Evolutionary conservation across 768 basidiomycete genomes (phyloP).

Genomic region (Tulasnella calospora): DNA sequence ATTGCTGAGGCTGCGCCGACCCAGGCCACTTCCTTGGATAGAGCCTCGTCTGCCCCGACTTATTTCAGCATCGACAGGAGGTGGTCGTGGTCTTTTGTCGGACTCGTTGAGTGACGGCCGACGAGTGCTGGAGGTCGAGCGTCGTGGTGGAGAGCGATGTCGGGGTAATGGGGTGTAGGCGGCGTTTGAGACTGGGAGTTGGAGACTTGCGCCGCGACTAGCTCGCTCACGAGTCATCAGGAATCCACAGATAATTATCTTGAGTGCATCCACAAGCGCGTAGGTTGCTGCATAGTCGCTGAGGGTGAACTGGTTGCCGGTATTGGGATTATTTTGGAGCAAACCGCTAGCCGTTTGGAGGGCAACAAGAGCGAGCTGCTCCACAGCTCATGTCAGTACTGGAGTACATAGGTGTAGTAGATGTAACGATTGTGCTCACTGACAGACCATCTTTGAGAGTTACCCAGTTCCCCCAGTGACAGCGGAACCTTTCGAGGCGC

Average conservation of each 20-base stretch:
- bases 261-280: neutral
- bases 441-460: conserved; percentile 5
- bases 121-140: neutral
- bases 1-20: neutral
- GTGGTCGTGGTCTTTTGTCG: neutral
- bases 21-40: neutral
- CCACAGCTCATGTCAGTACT: neutral
- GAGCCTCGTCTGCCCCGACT: neutral
- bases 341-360: neutral
- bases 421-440: neutral
- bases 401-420: neutral
- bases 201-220: neutral
- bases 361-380: neutral
- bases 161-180: neutral
- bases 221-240: neutral
- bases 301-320: neutral
- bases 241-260: neutral
- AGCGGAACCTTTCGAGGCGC: neutral
- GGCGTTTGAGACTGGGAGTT: neutral
- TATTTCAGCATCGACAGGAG: neutral
- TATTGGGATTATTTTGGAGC: conserved; percentile 2
- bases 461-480: neutral
- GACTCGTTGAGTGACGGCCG: neutral
- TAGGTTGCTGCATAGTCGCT: neutral
- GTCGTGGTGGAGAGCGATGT: neutral